phyloP scores from a whole-genome alignment of 2,329 filamentous ascomycete genomes.

The Claviceps sp. region DNA sequence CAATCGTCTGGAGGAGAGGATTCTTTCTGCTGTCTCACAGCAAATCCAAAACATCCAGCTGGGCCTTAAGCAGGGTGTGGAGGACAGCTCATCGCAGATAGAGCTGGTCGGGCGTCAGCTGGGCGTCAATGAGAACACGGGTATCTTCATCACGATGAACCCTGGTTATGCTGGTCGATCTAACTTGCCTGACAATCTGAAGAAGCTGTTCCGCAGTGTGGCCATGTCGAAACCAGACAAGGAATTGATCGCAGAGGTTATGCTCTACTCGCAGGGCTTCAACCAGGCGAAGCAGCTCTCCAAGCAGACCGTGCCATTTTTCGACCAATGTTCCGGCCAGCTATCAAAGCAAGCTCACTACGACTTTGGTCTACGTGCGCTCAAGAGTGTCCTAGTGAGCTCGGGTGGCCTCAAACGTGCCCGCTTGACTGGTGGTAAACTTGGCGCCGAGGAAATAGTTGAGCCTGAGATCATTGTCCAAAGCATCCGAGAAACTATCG shows the following conservation, averaged over 20 bases:
- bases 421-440: conserved; percentile 46
- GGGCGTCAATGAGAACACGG: conserved; percentile 80
- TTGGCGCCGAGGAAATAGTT: conserved; percentile 57
- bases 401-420: conserved; percentile 91
- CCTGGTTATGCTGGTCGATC: conserved; percentile 96
- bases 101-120: conserved; percentile 88
- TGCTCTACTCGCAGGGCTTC: conserved; percentile 99
- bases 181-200: conserved; percentile 95
- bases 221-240: conserved; percentile 99
- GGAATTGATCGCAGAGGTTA: conserved; percentile 97
- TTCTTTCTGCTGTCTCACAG: conserved; percentile 93
- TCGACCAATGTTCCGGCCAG: conserved; percentile 70
- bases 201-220: conserved; percentile 98
- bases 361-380: conserved; percentile 90
- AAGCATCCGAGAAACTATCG: conserved; percentile 95
- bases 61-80: conserved; percentile 71
- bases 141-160: conserved; percentile 99
- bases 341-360: conserved; percentile 97
- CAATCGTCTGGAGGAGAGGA: conserved; percentile 95
- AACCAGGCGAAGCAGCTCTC: conserved; percentile 89
- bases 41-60: conserved; percentile 99
- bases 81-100: conserved; percentile 77
- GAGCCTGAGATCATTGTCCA: conserved; percentile 98
- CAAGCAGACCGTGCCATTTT: conserved; percentile 95
- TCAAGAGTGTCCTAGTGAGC: conserved; percentile 97